A percentile compares a stretch with the other conserved stretches of the same genome.
These are phyloP conservation scores for Calocybe indica DNA, from an alignment of 768 basidiomycete genomes.

Conservation along the genomic window DNA sequence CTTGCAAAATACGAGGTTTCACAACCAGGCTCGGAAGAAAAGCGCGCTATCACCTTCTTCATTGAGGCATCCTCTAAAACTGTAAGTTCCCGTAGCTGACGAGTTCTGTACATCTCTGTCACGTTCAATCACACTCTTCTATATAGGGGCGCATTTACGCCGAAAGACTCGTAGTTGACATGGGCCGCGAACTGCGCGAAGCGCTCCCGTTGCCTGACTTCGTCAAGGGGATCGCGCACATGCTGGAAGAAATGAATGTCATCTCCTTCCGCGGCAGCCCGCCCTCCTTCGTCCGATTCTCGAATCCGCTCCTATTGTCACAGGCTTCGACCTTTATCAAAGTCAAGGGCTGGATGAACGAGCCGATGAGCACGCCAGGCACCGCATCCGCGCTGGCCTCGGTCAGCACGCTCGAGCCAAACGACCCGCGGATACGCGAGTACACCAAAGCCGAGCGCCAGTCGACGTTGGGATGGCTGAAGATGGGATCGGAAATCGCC, in stretches of 20 bases:
- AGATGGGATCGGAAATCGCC: constrained; percentile 22
- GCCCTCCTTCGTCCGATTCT: background rate
- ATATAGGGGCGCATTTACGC: constrained; percentile 16
- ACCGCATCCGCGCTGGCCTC: constrained; percentile 13
- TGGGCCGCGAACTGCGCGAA: constrained; percentile 5
- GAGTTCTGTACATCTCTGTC: background rate
- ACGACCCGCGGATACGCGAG: constrained; percentile 35
- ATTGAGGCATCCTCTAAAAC: constrained; percentile 25
- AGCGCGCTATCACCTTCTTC: constrained; percentile 16
- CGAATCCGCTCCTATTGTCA: background rate
- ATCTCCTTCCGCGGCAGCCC: background rate
- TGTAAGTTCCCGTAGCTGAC: constrained; percentile 13
- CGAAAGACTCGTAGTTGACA: constrained; percentile 6
- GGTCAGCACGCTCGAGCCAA: constrained; percentile 11
- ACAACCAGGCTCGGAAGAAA: constrained; percentile 4
- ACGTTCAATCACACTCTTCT: background rate
- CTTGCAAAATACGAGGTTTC: constrained; percentile 41
- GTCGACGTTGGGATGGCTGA: constrained; percentile 29
- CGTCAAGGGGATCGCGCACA: background rate
- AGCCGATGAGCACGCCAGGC: constrained; percentile 5
- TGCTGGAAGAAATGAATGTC: background rate
- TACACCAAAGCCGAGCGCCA: constrained; percentile 30
- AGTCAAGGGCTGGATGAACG: too few species aligned
- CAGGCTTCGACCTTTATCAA: background rate
- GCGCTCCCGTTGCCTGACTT: background rate